Percentiles rank a stretch among this genome's conserved stretches.
These are phyloP conservation scores for Nissolia schottii DNA, from an alignment of 306 rosid species.

Conservation along the genomic window DNA sequence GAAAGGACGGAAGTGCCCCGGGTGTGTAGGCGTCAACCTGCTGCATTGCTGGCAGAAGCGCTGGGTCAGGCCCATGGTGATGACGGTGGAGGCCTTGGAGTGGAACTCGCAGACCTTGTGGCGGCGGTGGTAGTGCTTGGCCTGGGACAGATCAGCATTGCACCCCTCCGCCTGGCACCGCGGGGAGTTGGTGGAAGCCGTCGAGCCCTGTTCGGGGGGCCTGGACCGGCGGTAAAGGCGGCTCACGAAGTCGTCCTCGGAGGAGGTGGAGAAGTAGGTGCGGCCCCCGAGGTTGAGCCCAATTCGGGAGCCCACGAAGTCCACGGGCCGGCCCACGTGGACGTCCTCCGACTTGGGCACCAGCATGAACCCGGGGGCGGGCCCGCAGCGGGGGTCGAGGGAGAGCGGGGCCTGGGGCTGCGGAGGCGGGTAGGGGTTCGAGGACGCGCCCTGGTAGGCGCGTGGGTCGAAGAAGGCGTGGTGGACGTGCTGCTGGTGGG, in stretches of 20 bases:
- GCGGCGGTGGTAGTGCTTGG: conserved; percentile 97
- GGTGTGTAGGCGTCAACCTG: conserved; percentile 53
- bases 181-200: conserved; percentile 40
- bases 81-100: conserved; percentile 90
- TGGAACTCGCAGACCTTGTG: conserved; percentile 98
- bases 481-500: conserved; percentile 20
- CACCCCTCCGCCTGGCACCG: conserved; percentile 97
- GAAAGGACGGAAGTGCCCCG: conserved; percentile 45
- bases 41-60: conserved; percentile 99
- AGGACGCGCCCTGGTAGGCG: conserved; percentile 45
- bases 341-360: conserved; percentile 70
- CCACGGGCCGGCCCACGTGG: conserved; percentile 41
- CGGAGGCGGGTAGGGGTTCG: conserved; percentile 36
- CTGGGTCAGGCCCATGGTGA: conserved; percentile 95
- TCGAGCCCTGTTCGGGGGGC: conserved; percentile 41
- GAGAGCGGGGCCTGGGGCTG: conserved; percentile 31
- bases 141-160: conserved; percentile 83
- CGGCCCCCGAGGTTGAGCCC: conserved; percentile 93
- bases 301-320: conserved; percentile 65
- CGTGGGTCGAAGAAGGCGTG: conserved; percentile 63
- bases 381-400: conserved; percentile 38
- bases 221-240: conserved; percentile 78
- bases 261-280: conserved; percentile 68
- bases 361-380: conserved; percentile 35
- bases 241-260: conserved; percentile 81